phyloP scores from a whole-genome alignment of 768 basidiomycete species.

The Leccinellum albellum region DNA sequence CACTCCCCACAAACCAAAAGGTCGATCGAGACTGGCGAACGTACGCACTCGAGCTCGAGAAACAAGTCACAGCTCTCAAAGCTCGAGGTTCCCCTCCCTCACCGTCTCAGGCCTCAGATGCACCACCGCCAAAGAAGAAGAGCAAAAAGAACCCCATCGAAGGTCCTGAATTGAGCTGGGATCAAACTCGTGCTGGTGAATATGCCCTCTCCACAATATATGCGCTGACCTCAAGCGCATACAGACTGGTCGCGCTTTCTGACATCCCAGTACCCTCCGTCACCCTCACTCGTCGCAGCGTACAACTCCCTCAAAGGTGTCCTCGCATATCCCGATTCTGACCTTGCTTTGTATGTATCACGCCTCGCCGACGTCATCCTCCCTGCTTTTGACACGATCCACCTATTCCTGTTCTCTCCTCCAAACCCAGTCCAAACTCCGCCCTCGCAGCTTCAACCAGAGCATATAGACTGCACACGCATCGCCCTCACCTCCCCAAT shows the following conservation, averaged over 20 bases:
- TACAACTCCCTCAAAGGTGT: slow-evolving; percentile 22
- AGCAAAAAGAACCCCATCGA: slow-evolving; percentile 20
- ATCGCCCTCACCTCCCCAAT: too few relatives aligned
- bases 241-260: slow-evolving; percentile 24
- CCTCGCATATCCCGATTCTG: slow-evolving; percentile 6
- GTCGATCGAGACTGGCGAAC: slow-evolving; percentile 19
- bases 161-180: slow-evolving; percentile 20
- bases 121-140: slow-evolving; percentile 25
- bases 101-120: slow-evolving; percentile 6
- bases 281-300: slow-evolving; percentile 22
- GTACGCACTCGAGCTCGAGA: slow-evolving; percentile 29
- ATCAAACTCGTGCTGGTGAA: slow-evolving; percentile 19
- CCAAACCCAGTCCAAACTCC: too few relatives aligned
- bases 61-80: slow-evolving; percentile 20
- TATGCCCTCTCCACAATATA: not conserved
- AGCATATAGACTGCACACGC: too few relatives aligned
- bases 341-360: slow-evolving; percentile 4
- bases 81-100: not conserved
- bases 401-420: slow-evolving; percentile 19
- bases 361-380: slow-evolving; percentile 20
- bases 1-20: slow-evolving; percentile 2
- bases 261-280: slow-evolving; percentile 17
- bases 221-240: not conserved
- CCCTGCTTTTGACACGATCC: slow-evolving; percentile 15
- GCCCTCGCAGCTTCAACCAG: too few relatives aligned